Base-by-base conservation (phyloP, 176 grass and related monocot genomes). In the Carex scoparia region DNA sequence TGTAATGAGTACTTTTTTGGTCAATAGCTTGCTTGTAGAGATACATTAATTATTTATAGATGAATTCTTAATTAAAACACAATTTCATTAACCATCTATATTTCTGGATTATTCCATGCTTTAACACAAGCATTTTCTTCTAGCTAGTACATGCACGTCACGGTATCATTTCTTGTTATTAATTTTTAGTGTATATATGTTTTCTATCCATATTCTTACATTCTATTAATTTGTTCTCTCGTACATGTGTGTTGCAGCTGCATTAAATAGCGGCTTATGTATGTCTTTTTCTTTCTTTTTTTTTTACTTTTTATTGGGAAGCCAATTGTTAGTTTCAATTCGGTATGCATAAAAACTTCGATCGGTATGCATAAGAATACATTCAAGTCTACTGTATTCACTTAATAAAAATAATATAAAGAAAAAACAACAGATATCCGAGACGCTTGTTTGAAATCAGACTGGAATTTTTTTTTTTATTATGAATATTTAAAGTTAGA, bases 11-110 rank as follows among this genome's bases (percentile, higher is more conserved):
- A 30, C 57, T 44, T 68, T 62, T 81, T 83, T 83, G 61, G 80
- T 68, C 80, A 83, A 63, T 51, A 67, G 42, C 19, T 83, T 65
- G 19, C 54, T 66, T 67, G 60, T 83, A 83, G 80, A 65, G 80
- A 83, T 67, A 44, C 27, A 66, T 83, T 68, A 19, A 66, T 83
- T 68, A 60, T 81, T 81, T 51, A 82, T 44, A 30, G 5, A 82
- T 44, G 49, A 31, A 49, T 82, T 82, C 56, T 80, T 23, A 23
- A 23, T 35, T 79, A 56, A 28, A 57, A 79, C 0, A 8, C 38
- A 69, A 76, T 76, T 76, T 76, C n/a, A 14, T 46, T 71, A 10
- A 16, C 1, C 23, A 31, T 32, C 18, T 38, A 37, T 38, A 38
- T 69, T 69, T 12, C 8, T 69, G 12, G 31, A 4, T 69, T 69